phyloP scores from a whole-genome alignment of 2,329 filamentous ascomycete genomes.

The Incumbomyces delicatus region DNA sequence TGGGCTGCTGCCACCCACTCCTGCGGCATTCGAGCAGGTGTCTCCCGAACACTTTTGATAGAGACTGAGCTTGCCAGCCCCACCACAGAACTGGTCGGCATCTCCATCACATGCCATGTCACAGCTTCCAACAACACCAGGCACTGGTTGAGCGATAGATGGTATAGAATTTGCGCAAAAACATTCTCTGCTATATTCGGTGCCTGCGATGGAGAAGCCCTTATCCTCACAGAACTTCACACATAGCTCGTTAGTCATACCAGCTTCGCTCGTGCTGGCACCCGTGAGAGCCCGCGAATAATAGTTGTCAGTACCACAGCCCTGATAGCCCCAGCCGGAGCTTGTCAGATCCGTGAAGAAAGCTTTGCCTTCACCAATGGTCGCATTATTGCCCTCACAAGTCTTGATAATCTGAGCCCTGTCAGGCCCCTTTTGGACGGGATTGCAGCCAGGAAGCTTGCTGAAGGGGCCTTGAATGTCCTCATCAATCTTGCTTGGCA shows the following conservation, averaged over 20 bases:
- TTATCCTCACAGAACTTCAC: conserved; percentile 24
- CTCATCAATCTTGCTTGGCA: conserved; percentile 35
- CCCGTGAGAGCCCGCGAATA: conserved; percentile 28
- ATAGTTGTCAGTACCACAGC: conserved; percentile 46
- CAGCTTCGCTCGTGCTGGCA: conserved; percentile 15
- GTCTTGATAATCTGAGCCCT: conserved; percentile 25
- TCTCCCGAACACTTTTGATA: conserved; percentile 22
- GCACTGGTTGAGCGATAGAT: conserved; percentile 16
- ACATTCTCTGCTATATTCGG: conserved; percentile 23
- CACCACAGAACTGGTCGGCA: conserved; percentile 21
- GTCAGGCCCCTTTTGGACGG: conserved; percentile 20
- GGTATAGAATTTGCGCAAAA: conserved; percentile 21
- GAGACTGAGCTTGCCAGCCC: conserved; percentile 17
- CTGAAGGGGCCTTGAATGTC: conserved; percentile 17
- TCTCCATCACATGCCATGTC: conserved; percentile 22
- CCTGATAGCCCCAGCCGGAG: conserved; percentile 48
- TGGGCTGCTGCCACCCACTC: conserved; percentile 6
- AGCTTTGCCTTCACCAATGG: conserved; percentile 25
- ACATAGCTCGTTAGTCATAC: conserved; percentile 24
- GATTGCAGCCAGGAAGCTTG: conserved; percentile 22
- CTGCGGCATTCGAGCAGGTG: conserved; percentile 13
- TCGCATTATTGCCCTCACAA: conserved; percentile 30
- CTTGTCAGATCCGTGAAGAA: conserved; percentile 38
- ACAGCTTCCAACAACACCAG: conserved; percentile 22
- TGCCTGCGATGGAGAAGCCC: conserved; percentile 25